phyloP scores from a whole-genome alignment of 73 alveolate genomes.

The Paramecium sonneborni region DNA sequence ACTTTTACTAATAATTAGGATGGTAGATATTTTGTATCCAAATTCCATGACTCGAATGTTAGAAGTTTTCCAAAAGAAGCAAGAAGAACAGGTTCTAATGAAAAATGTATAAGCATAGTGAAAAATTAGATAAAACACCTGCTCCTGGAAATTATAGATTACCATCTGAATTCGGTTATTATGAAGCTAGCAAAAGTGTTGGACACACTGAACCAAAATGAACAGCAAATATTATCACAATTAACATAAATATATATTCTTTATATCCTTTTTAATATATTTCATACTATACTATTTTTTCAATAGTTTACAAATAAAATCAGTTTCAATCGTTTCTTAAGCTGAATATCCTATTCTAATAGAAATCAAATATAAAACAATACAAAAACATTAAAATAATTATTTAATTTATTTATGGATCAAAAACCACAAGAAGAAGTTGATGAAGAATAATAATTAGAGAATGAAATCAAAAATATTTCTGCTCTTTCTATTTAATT shows the following conservation, averaged over 20 bases:
- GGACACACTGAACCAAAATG: constrained; percentile 35
- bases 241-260: background rate
- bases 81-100: constrained; percentile 47
- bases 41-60: constrained; percentile 71
- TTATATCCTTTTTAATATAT: background rate
- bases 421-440: background rate
- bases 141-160: constrained; percentile 86
- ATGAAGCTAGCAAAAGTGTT: constrained; percentile 71
- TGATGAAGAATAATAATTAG: background rate
- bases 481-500: background rate
- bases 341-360: too few relatives aligned
- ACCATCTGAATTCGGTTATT: constrained; percentile 82
- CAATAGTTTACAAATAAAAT: too few relatives aligned
- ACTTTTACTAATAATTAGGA: background rate
- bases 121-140: constrained; percentile 65
- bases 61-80: constrained; percentile 61
- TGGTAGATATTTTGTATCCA: constrained; percentile 75
- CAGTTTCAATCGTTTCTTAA: background rate
- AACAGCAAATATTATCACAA: background rate
- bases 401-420: background rate
- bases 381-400: background rate
- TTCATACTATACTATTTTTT: too few relatives aligned
- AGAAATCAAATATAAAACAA: too few relatives aligned
- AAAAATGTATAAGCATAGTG: background rate
- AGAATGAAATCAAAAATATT: background rate